Base-by-base conservation (phyloP, 768 basidiomycete species). In the Lyophyllum decastes region DNA sequence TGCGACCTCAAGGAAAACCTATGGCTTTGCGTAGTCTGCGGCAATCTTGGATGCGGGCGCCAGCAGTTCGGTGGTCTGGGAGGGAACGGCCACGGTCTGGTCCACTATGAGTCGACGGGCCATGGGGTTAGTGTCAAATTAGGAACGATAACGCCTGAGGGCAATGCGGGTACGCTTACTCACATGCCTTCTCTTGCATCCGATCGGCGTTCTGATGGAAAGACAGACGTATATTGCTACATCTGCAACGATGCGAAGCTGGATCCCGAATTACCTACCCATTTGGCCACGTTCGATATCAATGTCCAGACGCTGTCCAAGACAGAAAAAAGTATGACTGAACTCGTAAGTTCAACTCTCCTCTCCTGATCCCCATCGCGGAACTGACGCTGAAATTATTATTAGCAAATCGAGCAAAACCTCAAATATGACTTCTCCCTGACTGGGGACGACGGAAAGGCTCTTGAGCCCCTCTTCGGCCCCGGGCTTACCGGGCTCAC, bases 271-370 rank as follows among this genome's bases (percentile, higher is more conserved):
- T 71, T 98, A 10, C 77, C 85, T 0, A 58, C 67, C 0, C 96
- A 98, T 73, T 81, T 98, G 2, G 71, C 83, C 0, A 81, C 81
- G 22, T 97, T 98, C 59, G 95, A 94, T 0, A 96, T 99, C 70
- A 89, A 94, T 59, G 85, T 98, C 1, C 79, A 82, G 35, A 82
- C 80, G 0, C 87, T 92, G 66, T 87, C 75, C 5, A 98, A 98
- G 75, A 98, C 95, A 0, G 94, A 97, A 70, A 98, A 97, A 75
- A 93, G 87, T 55, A 92, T 97, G 88, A 97, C 95, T 0, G 96
- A 99, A 68, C 79, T 99, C 61, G 94, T 95, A 58, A 49, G 84
- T 52, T 30, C 24, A n/a, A 12, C 6, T 4, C 34, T 34, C 55
- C 1, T 10, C 14, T 11, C 4, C 16, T 48, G 40, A 10, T 4